A percentile compares a stretch with the other conserved stretches of the same genome.
Conservation (phyloP, 257 asterid genomes). For the Solanum bulbocastanum region DNA sequence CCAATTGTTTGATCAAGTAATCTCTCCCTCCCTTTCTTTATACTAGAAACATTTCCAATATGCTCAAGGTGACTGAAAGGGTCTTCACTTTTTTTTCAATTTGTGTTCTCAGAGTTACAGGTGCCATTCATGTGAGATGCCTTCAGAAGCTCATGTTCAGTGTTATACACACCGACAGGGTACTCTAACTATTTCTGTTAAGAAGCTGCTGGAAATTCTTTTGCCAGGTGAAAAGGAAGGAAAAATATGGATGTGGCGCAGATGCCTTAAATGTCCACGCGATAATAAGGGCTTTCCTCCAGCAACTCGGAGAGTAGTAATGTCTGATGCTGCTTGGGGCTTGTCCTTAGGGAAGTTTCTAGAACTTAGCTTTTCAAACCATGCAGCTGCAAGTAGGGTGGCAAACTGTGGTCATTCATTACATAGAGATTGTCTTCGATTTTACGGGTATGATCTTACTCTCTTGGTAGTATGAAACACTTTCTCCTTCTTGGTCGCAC, state of each 20-base stretch:
- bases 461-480: background rate
- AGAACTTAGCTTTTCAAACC: slow-evolving; percentile 96
- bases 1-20: slow-evolving; percentile 89
- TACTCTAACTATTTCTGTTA: slow-evolving; percentile 84
- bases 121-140: slow-evolving; percentile 86
- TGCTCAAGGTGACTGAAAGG: background rate
- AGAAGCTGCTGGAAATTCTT: slow-evolving; percentile 66
- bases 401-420: slow-evolving; percentile 97
- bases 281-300: slow-evolving; percentile 72
- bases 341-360: slow-evolving; percentile 93
- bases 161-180: slow-evolving; percentile 98
- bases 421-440: slow-evolving; percentile 95
- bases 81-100: background rate
- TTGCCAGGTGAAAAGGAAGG: slow-evolving; percentile 82
- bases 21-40: slow-evolving; percentile 8
- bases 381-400: slow-evolving; percentile 99
- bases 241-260: slow-evolving; percentile 99
- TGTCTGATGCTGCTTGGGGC: slow-evolving; percentile 99
- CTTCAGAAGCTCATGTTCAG: slow-evolving; percentile 92
- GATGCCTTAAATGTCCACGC: slow-evolving; percentile 92
- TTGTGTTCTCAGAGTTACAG: slow-evolving; percentile 45
- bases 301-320: slow-evolving; percentile 80
- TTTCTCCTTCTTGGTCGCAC: background rate
- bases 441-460: slow-evolving; percentile 66
- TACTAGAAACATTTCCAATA: background rate